These are phyloP conservation scores for Grosmannia penicillata DNA, from an alignment of 2,329 filamentous ascomycete genomes.

Conservation along the genomic window DNA sequence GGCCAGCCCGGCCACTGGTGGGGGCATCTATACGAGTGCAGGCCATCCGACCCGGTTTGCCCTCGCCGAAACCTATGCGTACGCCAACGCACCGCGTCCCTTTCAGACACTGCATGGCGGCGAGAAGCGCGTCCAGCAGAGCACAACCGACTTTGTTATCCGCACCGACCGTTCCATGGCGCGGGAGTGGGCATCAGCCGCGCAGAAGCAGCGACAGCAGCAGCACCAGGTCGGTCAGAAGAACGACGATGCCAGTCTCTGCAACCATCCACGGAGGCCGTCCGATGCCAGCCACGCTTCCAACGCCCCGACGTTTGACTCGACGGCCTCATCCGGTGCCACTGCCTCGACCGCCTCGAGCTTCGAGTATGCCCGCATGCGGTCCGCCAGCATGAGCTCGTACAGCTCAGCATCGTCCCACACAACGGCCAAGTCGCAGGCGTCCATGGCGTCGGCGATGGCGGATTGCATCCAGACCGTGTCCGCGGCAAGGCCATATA, in stretches of 20 bases:
- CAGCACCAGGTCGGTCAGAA: neutral
- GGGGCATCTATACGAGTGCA: too few relatives aligned
- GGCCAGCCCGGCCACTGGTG: too few relatives aligned
- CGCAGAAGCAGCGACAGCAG: slow-evolving; percentile 7
- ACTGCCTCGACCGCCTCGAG: slow-evolving; percentile 9
- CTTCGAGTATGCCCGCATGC: slow-evolving; percentile 16
- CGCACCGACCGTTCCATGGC: slow-evolving; percentile 13
- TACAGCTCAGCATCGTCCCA: slow-evolving; percentile 14
- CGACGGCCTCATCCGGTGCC: slow-evolving; percentile 11
- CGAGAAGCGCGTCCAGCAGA: slow-evolving; percentile 9
- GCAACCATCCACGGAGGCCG: slow-evolving; percentile 7
- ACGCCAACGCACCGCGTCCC: neutral
- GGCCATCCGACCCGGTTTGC: too few relatives aligned
- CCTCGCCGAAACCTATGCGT: slow-evolving; percentile 1
- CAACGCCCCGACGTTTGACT: too few relatives aligned
- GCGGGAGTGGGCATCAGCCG: slow-evolving; percentile 5
- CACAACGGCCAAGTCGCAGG: neutral
- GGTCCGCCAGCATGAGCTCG: slow-evolving; percentile 14
- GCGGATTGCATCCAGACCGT: neutral
- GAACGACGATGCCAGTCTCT: neutral
- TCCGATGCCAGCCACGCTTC: slow-evolving; percentile 13
- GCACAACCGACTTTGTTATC: slow-evolving; percentile 13
- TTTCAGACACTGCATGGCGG: too few relatives aligned
- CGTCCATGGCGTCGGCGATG: neutral
- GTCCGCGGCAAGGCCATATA: neutral